phyloP scores from a whole-genome alignment of 148 eudicot species.

The Selenicereus undatus region DNA sequence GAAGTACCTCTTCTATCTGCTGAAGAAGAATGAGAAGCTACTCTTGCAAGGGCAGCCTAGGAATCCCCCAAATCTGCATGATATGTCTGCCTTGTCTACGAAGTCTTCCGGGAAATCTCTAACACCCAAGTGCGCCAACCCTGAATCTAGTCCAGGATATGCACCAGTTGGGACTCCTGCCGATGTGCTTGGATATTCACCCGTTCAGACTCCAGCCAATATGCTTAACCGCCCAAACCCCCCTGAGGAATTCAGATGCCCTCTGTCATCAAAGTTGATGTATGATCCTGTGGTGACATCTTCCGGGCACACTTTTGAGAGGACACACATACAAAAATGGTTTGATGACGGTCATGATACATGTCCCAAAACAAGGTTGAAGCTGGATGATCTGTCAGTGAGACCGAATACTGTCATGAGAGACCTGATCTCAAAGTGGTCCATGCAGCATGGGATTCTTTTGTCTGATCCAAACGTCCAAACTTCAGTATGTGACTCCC shows the following conservation, averaged over 20 bases:
- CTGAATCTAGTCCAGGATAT: slow-evolving; percentile 20
- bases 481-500: slow-evolving; percentile 27
- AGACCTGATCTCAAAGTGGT: slow-evolving; percentile 63
- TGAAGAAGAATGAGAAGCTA: slow-evolving; percentile 33
- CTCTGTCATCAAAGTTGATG: slow-evolving; percentile 64
- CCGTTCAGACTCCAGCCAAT: slow-evolving; percentile 25
- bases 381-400: slow-evolving; percentile 42
- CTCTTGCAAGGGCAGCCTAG: slow-evolving; percentile 32
- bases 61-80: slow-evolving; percentile 17
- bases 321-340: slow-evolving; percentile 75
- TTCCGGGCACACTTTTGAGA: slow-evolving; percentile 85
- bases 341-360: slow-evolving; percentile 69
- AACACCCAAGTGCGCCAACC: slow-evolving; percentile 2
- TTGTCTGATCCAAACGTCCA: slow-evolving; percentile 31
- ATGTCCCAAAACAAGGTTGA: slow-evolving; percentile 63
- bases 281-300: slow-evolving; percentile 79
- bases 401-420: slow-evolving; percentile 57
- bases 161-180: background rate
- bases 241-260: slow-evolving; percentile 72
- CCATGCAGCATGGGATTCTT: slow-evolving; percentile 30
- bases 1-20: slow-evolving; percentile 31
- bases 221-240: slow-evolving; percentile 27
- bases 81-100: slow-evolving; percentile 10
- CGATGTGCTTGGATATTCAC: background rate
- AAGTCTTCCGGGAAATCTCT: slow-evolving; percentile 23